Evolutionary conservation across 2,329 filamentous ascomycete species (phyloP), one percentile per base, ranked within the genome.

Genomic region (Lachnellula arida): DNA sequence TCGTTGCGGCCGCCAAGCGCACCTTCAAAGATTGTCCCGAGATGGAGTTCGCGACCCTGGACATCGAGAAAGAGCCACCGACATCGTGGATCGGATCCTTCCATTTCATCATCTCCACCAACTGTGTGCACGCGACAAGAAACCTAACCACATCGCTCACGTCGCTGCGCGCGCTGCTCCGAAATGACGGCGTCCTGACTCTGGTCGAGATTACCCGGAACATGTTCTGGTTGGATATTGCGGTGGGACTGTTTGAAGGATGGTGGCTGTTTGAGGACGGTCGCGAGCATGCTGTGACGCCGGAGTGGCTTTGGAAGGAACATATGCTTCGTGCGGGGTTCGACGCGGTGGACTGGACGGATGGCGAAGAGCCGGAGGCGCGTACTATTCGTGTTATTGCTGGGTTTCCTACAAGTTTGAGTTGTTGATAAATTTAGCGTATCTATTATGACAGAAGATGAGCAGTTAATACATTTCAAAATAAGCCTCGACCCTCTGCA

Each of bases 231-330:
- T 60, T 59, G 19, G 64, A 66, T 40, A 37, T 66, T 42, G 60
- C 62, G 5, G 61, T 64, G 51, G 63, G 63, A 4, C 52, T 63
- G 5, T 53, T 66, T 7, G 63, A 65, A 17, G 63, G 64, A 8
- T 65, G 63, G 64, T 66, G 63, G 64, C 32, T 60, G 1, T 57
- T 58, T 40, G 56, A 63, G 2, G 61, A 64, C 46, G 63, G 56
- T 11, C 55, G 56, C 1, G 46, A 49, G 5, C 57, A 64, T 42
- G 57, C 55, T 5, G 28, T 64, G 1, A 35, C 25, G 12, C 9
- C 34, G n/a, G 53, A 37, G 22, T 37, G 11, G 7, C 15, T 37
- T 12, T 63, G 60, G 60, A 49, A 55, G 14, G 19, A 17, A 23
- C 15, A 17, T 12, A 17, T 44, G 7, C 15, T 22, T 19, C 42